These are phyloP conservation scores for Glycine soja DNA, from an alignment of 306 rosid genomes.

Conservation along the genomic window DNA sequence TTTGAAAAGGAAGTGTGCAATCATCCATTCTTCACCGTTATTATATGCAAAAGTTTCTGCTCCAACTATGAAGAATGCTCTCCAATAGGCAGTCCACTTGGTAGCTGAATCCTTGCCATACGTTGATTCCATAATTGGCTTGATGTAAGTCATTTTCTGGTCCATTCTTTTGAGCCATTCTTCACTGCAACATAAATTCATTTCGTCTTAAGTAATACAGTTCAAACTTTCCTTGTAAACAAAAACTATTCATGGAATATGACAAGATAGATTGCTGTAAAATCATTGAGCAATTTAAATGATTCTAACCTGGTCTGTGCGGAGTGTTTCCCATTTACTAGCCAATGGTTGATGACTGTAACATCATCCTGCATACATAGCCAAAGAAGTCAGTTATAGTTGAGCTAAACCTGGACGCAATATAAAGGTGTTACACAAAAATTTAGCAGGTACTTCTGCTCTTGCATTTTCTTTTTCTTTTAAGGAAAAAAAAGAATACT, in stretches of 20 bases:
- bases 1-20: constrained; percentile 74
- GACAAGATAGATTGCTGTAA: constrained; percentile 3
- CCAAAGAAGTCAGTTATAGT: constrained; percentile 20
- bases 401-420: neutral
- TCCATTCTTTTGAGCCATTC: constrained; percentile 98
- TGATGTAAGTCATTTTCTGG: constrained; percentile 53
- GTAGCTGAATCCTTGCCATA: constrained; percentile 85
- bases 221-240: constrained; percentile 19
- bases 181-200: constrained; percentile 84
- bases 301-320: constrained; percentile 80
- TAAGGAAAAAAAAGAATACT: too few species aligned
- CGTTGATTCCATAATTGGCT: constrained; percentile 85
- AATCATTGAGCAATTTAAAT: neutral
- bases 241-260: neutral
- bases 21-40: constrained; percentile 95
- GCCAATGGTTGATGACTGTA: constrained; percentile 82
- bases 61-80: constrained; percentile 88
- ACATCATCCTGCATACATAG: constrained; percentile 73
- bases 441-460: too few species aligned
- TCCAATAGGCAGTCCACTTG: constrained; percentile 94
- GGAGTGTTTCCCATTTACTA: constrained; percentile 87
- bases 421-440: too few species aligned
- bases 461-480: too few species aligned
- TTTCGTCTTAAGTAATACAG: constrained; percentile 2
- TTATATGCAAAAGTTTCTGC: constrained; percentile 89